phyloP scores from a whole-genome alignment of 2,329 filamentous ascomycete genomes.

The Xenosphaeropsis pyriputrescens region DNA sequence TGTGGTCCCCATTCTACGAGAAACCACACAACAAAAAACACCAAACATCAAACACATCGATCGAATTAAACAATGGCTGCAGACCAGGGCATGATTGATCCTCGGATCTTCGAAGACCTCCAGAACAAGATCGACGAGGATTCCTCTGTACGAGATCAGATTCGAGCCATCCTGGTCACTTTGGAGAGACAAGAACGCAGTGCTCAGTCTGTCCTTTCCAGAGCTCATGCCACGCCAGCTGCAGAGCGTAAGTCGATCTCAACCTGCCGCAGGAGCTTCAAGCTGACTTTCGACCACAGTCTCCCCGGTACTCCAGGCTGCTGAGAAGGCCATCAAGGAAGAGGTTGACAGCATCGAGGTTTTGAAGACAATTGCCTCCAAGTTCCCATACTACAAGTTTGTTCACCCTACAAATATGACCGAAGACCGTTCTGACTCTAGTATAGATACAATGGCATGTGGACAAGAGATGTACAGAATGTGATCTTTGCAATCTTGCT shows the following conservation, averaged over 20 bases:
- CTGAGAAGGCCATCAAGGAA: slow-evolving; percentile 54
- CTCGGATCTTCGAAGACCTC: slow-evolving; percentile 73
- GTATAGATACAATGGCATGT: slow-evolving; percentile 62
- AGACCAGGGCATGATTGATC: slow-evolving; percentile 29
- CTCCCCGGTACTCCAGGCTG: slow-evolving; percentile 49
- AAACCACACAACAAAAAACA: too few species aligned
- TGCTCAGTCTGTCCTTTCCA: slow-evolving; percentile 70
- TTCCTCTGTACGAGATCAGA: slow-evolving; percentile 62
- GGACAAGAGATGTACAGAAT: slow-evolving; percentile 74
- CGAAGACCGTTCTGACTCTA: slow-evolving; percentile 4
- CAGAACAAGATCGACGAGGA: slow-evolving; percentile 88
- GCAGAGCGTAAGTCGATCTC: slow-evolving; percentile 32
- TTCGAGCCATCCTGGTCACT: slow-evolving; percentile 66
- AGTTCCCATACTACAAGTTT: slow-evolving; percentile 93
- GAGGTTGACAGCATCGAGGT: slow-evolving; percentile 57
- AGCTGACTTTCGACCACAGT: slow-evolving; percentile 30
- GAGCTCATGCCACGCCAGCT: slow-evolving; percentile 76
- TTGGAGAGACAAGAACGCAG: slow-evolving; percentile 74
- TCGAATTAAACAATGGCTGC: not conserved
- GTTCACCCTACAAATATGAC: slow-evolving; percentile 4
- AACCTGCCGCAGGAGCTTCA: not conserved
- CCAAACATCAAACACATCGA: too few species aligned
- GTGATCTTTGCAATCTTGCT: slow-evolving; percentile 45
- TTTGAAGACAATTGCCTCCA: slow-evolving; percentile 59
- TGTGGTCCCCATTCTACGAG: too few species aligned